These are phyloP conservation scores for Metschnikowia kofuensis DNA, from an alignment of 805 yeast species.

Conservation along the genomic window DNA sequence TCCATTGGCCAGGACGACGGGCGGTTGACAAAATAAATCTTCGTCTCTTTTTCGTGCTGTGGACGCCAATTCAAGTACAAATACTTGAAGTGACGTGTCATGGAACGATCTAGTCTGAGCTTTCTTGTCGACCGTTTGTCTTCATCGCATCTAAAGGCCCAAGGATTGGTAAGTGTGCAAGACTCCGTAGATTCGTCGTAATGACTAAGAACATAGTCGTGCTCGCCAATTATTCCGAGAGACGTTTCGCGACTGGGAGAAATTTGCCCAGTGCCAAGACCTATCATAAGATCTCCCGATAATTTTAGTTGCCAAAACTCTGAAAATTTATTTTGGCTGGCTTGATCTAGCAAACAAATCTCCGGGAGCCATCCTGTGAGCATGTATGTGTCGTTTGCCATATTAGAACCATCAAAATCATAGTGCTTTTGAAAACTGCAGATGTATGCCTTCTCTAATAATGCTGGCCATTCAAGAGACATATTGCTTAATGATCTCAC, in stretches of 20 bases:
- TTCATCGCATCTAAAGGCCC: constrained; percentile 21
- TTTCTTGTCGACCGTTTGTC: constrained; percentile 16
- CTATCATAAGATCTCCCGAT: constrained; percentile 44
- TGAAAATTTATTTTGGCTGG: constrained; percentile 20
- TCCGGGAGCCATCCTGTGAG: constrained; percentile 78
- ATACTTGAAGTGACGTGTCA: constrained; percentile 39
- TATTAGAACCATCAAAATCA: constrained; percentile 69
- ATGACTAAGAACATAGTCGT: constrained; percentile 62
- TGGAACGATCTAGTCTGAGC: constrained; percentile 17
- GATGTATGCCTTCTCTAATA: constrained; percentile 76
- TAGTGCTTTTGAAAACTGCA: constrained; percentile 58
- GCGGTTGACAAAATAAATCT: constrained; percentile 23
- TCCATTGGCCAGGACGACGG: constrained; percentile 9
- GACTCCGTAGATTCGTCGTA: constrained; percentile 1
- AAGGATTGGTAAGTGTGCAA: constrained; percentile 32
- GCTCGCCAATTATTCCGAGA: constrained; percentile 49
- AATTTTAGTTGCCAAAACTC: constrained; percentile 25
- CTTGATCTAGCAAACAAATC: constrained; percentile 34
- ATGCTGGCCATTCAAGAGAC: constrained; percentile 57
- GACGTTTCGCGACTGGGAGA: constrained; percentile 31
- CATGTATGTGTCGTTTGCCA: constrained; percentile 63
- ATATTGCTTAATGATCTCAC: constrained; percentile 36
- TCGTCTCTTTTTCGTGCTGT: constrained; percentile 16
- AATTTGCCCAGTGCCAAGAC: constrained; percentile 64
- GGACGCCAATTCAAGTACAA: constrained; percentile 71